phyloP scores from a whole-genome alignment of 805 yeast species.

The Candida pseudofarinosa region DNA sequence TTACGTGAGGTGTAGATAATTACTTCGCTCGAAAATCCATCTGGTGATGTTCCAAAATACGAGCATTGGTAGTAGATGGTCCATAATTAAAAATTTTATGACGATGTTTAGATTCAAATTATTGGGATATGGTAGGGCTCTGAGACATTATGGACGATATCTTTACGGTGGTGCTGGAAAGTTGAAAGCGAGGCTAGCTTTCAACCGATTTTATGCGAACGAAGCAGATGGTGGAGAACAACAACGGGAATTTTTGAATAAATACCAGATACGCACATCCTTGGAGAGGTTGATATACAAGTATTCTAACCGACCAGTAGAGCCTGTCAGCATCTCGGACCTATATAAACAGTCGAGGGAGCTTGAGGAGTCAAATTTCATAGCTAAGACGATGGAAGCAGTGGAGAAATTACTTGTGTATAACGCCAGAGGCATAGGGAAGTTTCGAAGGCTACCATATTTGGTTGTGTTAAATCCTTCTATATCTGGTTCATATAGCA shows the following conservation, averaged over 20 bases:
- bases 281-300: slow-evolving; percentile 56
- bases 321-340: slow-evolving; percentile 49
- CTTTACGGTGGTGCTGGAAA: not conserved
- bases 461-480: slow-evolving; percentile 83
- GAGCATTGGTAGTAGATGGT: no score
- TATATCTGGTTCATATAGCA: slow-evolving; percentile 69
- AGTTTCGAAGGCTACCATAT: slow-evolving; percentile 74
- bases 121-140: not conserved
- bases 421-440: slow-evolving; percentile 67
- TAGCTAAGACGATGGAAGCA: slow-evolving; percentile 51
- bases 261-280: slow-evolving; percentile 54
- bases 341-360: slow-evolving; percentile 40
- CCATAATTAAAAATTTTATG: no score
- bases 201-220: not conserved
- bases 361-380: slow-evolving; percentile 33
- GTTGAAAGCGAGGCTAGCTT: not conserved
- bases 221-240: slow-evolving; percentile 12
- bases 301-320: slow-evolving; percentile 49
- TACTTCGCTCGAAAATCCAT: no score
- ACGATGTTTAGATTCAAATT: not conserved
- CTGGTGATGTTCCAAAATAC: no score
- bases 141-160: not conserved
- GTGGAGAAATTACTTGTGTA: slow-evolving; percentile 52
- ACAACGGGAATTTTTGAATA: slow-evolving; percentile 41
- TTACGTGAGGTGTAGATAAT: no score